phyloP scores from a whole-genome alignment of 805 yeast species.

The Kodamaea fukazawae region DNA sequence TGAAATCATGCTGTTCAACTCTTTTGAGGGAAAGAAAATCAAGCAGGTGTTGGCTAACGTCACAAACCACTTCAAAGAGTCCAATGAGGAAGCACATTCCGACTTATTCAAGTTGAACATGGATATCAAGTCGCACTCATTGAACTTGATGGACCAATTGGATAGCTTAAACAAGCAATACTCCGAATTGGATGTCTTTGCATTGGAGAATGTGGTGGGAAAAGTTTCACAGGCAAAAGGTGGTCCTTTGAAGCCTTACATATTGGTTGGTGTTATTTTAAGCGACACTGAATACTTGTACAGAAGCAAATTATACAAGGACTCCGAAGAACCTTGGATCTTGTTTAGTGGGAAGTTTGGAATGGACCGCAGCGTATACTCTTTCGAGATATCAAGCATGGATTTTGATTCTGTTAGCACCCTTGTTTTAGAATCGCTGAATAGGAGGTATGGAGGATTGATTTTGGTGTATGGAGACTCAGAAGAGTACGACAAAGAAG shows the following conservation, averaged over 20 bases:
- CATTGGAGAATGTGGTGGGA: not conserved
- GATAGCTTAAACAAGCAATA: conserved; percentile 16
- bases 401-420: conserved; percentile 19
- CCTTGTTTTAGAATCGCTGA: conserved; percentile 15
- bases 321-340: conserved; percentile 21
- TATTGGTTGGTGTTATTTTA: conserved; percentile 30
- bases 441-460: conserved; percentile 10
- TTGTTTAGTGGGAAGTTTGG: conserved; percentile 14
- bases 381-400: conserved; percentile 19
- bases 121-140: conserved; percentile 17
- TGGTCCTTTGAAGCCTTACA: conserved; percentile 2
- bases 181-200: conserved; percentile 17
- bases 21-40: conserved; percentile 41
- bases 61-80: conserved; percentile 15
- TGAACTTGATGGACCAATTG: conserved; percentile 18
- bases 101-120: conserved; percentile 19
- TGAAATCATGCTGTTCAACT: conserved; percentile 29
- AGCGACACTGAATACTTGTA: conserved; percentile 30
- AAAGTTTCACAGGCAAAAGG: conserved; percentile 2
- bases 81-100: conserved; percentile 13
- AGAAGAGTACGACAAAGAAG: conserved; percentile 8
- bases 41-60: conserved; percentile 25
- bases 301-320: conserved; percentile 13
- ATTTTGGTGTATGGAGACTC: conserved; percentile 20
- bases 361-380: conserved; percentile 13